These are phyloP conservation scores for Pseudognaphalium luteoalbum DNA, from an alignment of 129 eudicot species.

Conservation along the genomic window DNA sequence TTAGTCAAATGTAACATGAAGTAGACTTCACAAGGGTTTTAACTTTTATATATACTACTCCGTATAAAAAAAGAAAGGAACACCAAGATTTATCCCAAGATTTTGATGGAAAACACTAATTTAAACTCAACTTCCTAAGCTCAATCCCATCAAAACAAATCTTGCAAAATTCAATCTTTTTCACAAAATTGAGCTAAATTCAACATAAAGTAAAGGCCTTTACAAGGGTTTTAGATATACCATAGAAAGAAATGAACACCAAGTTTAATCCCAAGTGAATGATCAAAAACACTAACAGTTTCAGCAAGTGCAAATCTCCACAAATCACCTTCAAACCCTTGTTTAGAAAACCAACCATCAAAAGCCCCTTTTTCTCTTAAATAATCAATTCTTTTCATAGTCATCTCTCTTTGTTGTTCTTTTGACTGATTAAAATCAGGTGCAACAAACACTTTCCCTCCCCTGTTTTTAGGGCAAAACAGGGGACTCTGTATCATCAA, in stretches of 20 bases:
- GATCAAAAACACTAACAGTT: slow-evolving; percentile 55
- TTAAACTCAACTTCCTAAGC: too few relatives aligned
- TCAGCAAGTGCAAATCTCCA: slow-evolving; percentile 54
- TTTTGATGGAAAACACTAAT: slow-evolving; percentile 27
- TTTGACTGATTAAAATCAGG: slow-evolving; percentile 75
- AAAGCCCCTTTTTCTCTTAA: slow-evolving; percentile 52
- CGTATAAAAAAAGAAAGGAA: slow-evolving; percentile 32
- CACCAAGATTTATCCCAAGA: slow-evolving; percentile 24
- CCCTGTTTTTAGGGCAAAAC: slow-evolving; percentile 55
- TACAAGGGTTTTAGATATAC: slow-evolving; percentile 31
- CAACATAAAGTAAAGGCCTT: not conserved
- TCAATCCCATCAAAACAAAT: not conserved
- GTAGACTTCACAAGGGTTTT: not conserved
- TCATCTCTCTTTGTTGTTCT: slow-evolving; percentile 86
- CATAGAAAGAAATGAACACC: slow-evolving; percentile 80
- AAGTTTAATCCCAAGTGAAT: slow-evolving; percentile 67
- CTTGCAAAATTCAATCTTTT: not conserved
- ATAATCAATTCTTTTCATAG: slow-evolving; percentile 58
- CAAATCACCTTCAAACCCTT: slow-evolving; percentile 52
- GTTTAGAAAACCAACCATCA: slow-evolving; percentile 50
- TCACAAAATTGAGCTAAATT: not conserved
- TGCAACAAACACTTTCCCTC: slow-evolving; percentile 58
- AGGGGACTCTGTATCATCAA: slow-evolving; percentile 52
- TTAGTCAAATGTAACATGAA: not conserved
- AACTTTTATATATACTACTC: too few relatives aligned